These are phyloP conservation scores for Lactifluus piperatus DNA, from an alignment of 768 basidiomycete genomes.

Conservation along the genomic window DNA sequence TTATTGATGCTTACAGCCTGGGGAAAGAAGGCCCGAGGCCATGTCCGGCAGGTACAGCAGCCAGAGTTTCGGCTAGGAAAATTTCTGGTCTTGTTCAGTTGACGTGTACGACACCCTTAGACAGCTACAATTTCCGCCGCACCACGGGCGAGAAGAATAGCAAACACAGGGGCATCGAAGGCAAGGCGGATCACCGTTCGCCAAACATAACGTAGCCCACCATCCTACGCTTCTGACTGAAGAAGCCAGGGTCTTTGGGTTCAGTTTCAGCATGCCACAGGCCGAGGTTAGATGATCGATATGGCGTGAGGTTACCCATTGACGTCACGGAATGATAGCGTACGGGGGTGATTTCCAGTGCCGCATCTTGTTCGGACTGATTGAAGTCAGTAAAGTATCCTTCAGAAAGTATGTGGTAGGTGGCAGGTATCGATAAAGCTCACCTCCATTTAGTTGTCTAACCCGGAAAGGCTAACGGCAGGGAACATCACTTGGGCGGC, in stretches of 20 bases:
- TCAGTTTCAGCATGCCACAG: neutral
- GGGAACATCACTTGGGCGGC: neutral
- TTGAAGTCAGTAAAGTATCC: neutral
- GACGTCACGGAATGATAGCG: neutral
- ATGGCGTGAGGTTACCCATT: neutral
- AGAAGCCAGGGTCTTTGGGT: neutral
- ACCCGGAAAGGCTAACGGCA: neutral
- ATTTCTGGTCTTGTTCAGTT: neutral
- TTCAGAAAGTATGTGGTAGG: neutral
- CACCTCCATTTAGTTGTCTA: neutral
- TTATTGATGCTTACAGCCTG: neutral
- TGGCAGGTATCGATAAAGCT: slow-evolving; percentile 3
- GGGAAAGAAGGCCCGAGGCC: neutral
- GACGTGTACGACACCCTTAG: neutral
- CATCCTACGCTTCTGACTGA: neutral
- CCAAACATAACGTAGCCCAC: neutral
- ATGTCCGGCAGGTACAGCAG: neutral
- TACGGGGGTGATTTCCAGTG: neutral
- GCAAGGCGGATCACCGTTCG: neutral
- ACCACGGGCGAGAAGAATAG: neutral
- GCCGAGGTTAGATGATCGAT: neutral
- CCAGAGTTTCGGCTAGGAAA: neutral
- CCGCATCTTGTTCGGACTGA: neutral
- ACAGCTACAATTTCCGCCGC: neutral
- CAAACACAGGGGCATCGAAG: neutral